Evolutionary conservation across 345 rosid genomes (phyloP).

Genomic region (Syzygium grande): DNA sequence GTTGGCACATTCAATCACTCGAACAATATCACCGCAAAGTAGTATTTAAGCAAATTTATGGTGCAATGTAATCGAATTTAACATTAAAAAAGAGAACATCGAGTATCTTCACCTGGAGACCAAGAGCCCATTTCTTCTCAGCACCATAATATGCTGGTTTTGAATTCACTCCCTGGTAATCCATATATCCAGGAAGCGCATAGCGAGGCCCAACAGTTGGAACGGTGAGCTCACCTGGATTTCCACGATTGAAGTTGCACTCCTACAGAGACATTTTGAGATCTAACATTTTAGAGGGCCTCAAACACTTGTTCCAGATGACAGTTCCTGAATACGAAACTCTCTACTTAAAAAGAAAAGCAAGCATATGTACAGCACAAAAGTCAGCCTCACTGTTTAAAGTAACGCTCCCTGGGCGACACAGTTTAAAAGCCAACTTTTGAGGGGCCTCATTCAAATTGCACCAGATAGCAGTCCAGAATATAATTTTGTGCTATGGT

Average conservation of each 20-base stretch:
- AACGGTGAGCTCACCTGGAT: slow-evolving; percentile 46
- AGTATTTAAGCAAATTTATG: background rate
- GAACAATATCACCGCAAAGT: background rate
- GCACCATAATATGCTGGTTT: slow-evolving; percentile 48
- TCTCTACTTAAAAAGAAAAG: background rate
- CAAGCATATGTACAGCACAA: background rate
- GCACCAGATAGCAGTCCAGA: background rate
- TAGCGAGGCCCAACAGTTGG: slow-evolving; percentile 51
- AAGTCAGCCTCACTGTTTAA: background rate
- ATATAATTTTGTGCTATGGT: background rate
- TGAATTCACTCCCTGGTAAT: slow-evolving; percentile 61
- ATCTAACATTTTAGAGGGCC: background rate
- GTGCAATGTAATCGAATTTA: background rate
- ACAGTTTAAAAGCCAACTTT: background rate
- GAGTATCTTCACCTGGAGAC: slow-evolving; percentile 66
- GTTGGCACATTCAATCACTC: background rate
- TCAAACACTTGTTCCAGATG: background rate
- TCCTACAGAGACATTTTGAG: slow-evolving; percentile 33
- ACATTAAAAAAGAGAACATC: background rate
- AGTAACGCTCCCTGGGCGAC: background rate
- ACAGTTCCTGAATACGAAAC: background rate
- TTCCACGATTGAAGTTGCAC: slow-evolving; percentile 52
- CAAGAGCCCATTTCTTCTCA: slow-evolving; percentile 98
- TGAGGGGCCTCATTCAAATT: background rate
- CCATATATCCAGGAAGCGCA: slow-evolving; percentile 62